Base-by-base conservation (phyloP, 2,329 filamentous ascomycete species). In the Fusarium concolor region DNA sequence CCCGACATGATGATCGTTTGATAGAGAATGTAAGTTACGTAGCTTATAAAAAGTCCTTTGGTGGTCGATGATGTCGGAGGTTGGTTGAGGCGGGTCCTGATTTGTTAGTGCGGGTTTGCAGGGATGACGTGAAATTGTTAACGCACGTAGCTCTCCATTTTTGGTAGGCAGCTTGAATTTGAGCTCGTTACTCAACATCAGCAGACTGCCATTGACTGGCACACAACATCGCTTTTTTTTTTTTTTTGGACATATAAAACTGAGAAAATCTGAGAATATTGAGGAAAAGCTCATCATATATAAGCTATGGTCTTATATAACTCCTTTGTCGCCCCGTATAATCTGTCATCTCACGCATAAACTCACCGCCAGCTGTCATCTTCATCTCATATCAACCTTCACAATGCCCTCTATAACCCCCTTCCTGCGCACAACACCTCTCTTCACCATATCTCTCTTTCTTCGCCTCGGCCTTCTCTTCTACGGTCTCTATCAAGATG, bases 401-500 rank as follows among this genome's bases (percentile, higher is more conserved):
- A 58, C 35, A 60, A 74, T 74, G 72, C 56, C 62, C 28, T 72
- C 66, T 20, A 45, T 74, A 56, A 44, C 69, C 7, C 50, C 73
- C 24, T 73, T 80, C 51, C 71, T 80, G 22, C 73, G 74, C 38
- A 79, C 79, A 35, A 26, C 65, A 11, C 83, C 85, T 10, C 84
- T 91, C 73, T 88, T 90, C 77, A 66, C 80, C 53, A 78, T 86
- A 14, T 84, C 87, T 50, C 82, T 89, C 54, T 73, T 89, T 46
- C 86, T 99, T 24, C 92, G 96, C 63, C 76, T 88, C 8, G 78
- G 83, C 31, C 89, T 99, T 67, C 87, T 98, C 49, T 77, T 96
- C 74, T 98, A 98, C 78, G 95, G 96, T 60, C 87, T 93, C 63
- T 94, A 92, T 84, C 96, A 99, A 82, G 96, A 99, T 80, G 90